Percentiles rank a stretch among this genome's conserved stretches.
Evolutionary conservation across 495 filamentous ascomycete species (phyloP).

Genomic region (Aspergillus sclerotiicarbonarius): DNA sequence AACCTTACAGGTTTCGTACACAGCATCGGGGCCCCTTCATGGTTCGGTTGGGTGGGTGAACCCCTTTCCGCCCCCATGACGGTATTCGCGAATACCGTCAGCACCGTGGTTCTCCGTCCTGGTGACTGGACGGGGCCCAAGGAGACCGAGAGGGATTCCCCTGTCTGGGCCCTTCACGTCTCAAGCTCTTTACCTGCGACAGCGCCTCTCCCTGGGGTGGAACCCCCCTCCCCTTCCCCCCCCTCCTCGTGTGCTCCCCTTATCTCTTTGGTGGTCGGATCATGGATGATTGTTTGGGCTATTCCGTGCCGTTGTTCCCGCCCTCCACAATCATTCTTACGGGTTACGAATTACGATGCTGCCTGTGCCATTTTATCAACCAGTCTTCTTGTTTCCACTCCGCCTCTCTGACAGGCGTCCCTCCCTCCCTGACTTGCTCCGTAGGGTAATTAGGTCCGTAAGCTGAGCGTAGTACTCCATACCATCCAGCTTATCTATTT

Average conservation of each 20-base stretch:
- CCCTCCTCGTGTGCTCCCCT: not conserved
- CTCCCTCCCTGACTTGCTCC: too few species aligned
- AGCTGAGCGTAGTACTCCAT: too few species aligned
- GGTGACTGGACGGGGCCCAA: not conserved
- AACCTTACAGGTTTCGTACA: not conserved
- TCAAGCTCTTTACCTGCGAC: not conserved
- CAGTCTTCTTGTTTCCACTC: too few species aligned
- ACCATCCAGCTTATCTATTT: too few species aligned
- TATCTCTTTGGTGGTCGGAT: too few species aligned
- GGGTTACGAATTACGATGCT: too few species aligned
- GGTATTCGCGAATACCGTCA: not conserved
- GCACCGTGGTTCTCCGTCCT: not conserved
- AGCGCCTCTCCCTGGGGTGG: not conserved
- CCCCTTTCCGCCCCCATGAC: not conserved
- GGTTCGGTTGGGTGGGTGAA: not conserved
- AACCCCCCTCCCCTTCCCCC: not conserved
- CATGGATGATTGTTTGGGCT: too few species aligned
- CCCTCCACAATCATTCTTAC: too few species aligned
- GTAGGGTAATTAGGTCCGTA: too few species aligned
- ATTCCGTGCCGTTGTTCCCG: too few species aligned
- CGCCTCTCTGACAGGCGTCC: too few species aligned
- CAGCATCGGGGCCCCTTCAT: not conserved
- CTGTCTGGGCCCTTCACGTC: not conserved
- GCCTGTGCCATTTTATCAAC: too few species aligned
- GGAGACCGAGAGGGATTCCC: not conserved